Evolutionary conservation across 305 asterid genomes (phyloP).

Genomic region (Solanum hybrid): DNA sequence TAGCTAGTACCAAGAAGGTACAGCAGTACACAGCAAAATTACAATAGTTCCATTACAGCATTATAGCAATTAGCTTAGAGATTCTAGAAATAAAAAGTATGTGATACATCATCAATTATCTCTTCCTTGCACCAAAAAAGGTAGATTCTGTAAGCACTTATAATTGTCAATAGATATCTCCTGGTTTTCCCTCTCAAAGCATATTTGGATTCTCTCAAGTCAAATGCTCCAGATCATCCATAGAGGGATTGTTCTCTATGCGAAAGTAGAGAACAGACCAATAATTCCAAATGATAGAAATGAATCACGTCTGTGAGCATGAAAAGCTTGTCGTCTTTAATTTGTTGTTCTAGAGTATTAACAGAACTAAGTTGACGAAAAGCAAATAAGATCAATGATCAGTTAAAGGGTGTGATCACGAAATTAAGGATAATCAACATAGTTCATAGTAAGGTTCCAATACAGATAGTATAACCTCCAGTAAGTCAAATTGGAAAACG

Average conservation of each 20-base stretch:
- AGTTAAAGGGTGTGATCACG: not conserved
- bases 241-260: not conserved
- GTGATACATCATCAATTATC: not conserved
- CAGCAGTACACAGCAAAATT: not conserved
- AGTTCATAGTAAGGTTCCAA: not conserved
- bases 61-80: not conserved
- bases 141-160: not conserved
- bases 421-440: not conserved
- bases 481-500: not conserved
- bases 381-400: not conserved
- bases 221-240: not conserved
- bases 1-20: not conserved
- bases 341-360: not conserved
- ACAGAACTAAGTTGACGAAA: not conserved
- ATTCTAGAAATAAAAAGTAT: not conserved
- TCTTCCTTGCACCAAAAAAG: not conserved
- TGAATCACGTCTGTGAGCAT: not conserved
- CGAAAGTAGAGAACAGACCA: not conserved
- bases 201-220: not conserved
- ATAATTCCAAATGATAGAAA: not conserved
- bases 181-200: not conserved
- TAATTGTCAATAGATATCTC: not conserved
- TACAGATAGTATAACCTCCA: not conserved
- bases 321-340: not conserved
- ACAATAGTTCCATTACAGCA: not conserved